Base-by-base conservation (phyloP, 1,139 yeast genomes). In the Candida sp. region DNA sequence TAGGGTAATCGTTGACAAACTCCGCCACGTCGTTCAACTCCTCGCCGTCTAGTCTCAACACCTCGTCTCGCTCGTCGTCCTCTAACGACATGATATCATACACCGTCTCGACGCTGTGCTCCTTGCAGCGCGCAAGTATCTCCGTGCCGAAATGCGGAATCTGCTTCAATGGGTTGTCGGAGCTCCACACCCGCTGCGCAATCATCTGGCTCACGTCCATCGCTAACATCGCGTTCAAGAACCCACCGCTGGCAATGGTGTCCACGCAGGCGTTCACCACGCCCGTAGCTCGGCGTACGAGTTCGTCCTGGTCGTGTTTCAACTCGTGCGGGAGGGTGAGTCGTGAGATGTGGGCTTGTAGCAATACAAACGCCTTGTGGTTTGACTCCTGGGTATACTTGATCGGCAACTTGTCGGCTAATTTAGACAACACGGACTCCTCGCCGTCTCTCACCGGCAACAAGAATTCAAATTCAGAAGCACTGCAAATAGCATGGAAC, bases 121-220 rank as follows among this genome's bases (percentile, higher is more conserved):
- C 73, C 37, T 72, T 64, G 62, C 96, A 89, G 48, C 89, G 75
- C n/a, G 69, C 68, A 45, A 92, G 68, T 9, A 86, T 78, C 0
- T 69, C 83, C 1, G 75, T 75, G 41, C 57, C 61, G 51, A 92
- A 83, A 60, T 76, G 79, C 1, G 99, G 99, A 39, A 94, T 75
- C 67, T 96, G 99, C 58, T 81, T 84, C 63, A 96, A 75, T 1
- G 96, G 89, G 47, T 83, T 82, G 51, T 90, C 97, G 27, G 84
- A 77, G 58, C 85, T 90, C 97, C 97, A 92, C 28, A 89, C 72
- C 0, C 88, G 96, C 66, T 94, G 99, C 0, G 88, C 84, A 8
- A 91, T 71, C 96, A 92, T 90, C 63, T 94, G 99, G 1, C 90
- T 82, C 51, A 93, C 66, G 64, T 94, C 98, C 89, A 94, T 90